Conservation (phyloP, 495 filamentous ascomycete species). For the Lasiosphaeria ovina region DNA sequence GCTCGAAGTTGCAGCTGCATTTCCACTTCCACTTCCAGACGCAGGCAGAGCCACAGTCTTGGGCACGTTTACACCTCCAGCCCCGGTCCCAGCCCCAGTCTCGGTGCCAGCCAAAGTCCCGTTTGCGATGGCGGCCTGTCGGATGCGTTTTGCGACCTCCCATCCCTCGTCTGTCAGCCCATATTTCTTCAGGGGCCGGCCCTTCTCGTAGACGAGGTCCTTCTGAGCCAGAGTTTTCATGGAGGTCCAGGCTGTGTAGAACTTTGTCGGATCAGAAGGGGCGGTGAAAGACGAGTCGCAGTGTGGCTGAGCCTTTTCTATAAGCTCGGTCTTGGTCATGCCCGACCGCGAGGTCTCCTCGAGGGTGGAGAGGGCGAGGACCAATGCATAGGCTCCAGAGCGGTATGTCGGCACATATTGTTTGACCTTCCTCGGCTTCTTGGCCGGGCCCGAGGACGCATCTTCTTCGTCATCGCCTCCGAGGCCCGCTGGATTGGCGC, state of each 20-base stretch:
- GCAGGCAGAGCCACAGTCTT: neutral
- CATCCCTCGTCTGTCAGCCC: slow-evolving; percentile 74
- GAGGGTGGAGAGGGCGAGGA: slow-evolving; percentile 63
- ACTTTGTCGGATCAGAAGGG: slow-evolving; percentile 63
- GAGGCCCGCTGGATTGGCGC: neutral
- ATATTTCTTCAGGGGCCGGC: slow-evolving; percentile 67
- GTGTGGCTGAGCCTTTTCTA: slow-evolving; percentile 67
- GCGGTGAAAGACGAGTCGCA: slow-evolving; percentile 75
- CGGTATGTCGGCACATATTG: slow-evolving; percentile 70
- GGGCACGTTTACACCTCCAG: neutral
- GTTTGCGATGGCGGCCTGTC: slow-evolving; percentile 29
- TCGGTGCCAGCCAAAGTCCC: neutral
- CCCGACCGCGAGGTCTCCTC: slow-evolving; percentile 54
- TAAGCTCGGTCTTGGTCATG: slow-evolving; percentile 66
- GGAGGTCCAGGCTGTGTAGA: slow-evolving; percentile 80
- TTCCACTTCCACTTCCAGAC: neutral
- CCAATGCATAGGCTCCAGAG: slow-evolving; percentile 72
- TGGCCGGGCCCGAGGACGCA: slow-evolving; percentile 51
- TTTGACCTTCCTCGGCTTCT: slow-evolving; percentile 63
- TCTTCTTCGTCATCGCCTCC: slow-evolving; percentile 28
- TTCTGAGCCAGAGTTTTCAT: slow-evolving; percentile 77
- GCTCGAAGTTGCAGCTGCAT: too few relatives aligned
- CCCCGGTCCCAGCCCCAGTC: neutral
- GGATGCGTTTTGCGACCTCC: slow-evolving; percentile 71
- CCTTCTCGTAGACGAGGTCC: slow-evolving; percentile 71